These are phyloP conservation scores for Xylogone sp. DNA, from an alignment of 2,329 filamentous ascomycete genomes.

Conservation along the genomic window DNA sequence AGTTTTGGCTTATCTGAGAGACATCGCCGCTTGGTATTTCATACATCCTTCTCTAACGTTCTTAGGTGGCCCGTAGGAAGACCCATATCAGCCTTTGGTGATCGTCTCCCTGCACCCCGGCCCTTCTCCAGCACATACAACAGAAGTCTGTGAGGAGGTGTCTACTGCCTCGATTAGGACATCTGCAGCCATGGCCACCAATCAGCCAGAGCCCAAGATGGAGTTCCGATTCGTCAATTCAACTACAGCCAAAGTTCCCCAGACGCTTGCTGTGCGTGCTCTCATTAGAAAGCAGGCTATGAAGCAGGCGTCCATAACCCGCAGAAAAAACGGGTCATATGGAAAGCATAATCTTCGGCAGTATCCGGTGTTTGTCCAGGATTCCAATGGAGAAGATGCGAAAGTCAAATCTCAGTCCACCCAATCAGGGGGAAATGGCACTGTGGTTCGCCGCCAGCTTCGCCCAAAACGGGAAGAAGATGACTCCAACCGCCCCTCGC, in stretches of 20 bases:
- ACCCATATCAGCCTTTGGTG: not conserved
- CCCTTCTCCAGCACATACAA: not conserved
- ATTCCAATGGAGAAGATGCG: not conserved
- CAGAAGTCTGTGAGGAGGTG: not conserved
- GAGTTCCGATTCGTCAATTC: constrained; percentile 25
- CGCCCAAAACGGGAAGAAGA: not conserved
- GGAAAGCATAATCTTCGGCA: constrained; percentile 29
- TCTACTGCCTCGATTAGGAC: not conserved
- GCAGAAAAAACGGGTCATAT: constrained; percentile 26
- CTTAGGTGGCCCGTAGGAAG: not conserved
- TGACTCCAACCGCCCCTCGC: not conserved
- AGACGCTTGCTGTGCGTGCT: constrained; percentile 16
- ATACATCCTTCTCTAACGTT: not conserved
- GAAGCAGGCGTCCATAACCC: constrained; percentile 30
- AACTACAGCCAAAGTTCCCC: constrained; percentile 16
- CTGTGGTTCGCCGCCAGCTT: not conserved
- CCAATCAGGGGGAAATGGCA: not conserved
- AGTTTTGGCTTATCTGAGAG: not conserved
- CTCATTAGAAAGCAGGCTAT: constrained; percentile 35
- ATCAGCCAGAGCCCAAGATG: not conserved
- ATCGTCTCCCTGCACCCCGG: not conserved
- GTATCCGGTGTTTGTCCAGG: constrained; percentile 18
- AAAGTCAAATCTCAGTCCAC: not conserved
- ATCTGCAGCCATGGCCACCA: not conserved
- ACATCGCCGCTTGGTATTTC: not conserved